Conservation (phyloP, 2,329 filamentous ascomycete genomes). For the Fusarium musae region DNA sequence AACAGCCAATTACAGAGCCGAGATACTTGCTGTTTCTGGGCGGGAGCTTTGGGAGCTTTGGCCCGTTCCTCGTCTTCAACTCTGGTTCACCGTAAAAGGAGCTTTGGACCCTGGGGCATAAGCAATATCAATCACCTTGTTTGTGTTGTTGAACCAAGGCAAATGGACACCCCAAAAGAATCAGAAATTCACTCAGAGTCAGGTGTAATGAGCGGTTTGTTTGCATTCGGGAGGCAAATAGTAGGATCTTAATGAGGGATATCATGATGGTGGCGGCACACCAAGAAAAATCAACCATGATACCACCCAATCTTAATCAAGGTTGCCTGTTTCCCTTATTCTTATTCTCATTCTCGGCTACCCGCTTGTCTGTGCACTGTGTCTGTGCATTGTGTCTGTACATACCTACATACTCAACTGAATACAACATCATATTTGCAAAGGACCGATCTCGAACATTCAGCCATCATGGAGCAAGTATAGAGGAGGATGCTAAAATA, state of each 20-base stretch:
- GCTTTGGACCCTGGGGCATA: neutral
- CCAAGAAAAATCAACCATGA: constrained; percentile 17
- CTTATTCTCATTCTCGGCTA: constrained; percentile 1
- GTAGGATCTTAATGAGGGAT: constrained; percentile 17
- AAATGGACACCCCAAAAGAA: neutral
- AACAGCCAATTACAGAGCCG: constrained; percentile 33
- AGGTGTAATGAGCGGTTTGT: constrained; percentile 2
- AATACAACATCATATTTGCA: constrained; percentile 12
- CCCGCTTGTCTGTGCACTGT: neutral
- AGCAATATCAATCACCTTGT: neutral
- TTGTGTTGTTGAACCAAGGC: neutral
- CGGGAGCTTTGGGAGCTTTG: constrained; percentile 23
- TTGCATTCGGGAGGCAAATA: neutral
- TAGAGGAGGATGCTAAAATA: neutral
- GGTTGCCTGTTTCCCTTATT: constrained; percentile 9
- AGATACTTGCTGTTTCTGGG: constrained; percentile 20
- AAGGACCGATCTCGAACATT: constrained; percentile 27
- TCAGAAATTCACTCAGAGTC: neutral
- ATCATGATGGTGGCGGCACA: constrained; percentile 28
- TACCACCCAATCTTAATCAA: constrained; percentile 8
- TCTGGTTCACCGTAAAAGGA: neutral
- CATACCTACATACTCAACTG: constrained; percentile 4
- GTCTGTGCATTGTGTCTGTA: neutral
- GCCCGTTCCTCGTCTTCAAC: constrained; percentile 7
- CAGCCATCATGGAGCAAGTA: neutral